A percentile compares a stretch with the other conserved stretches of the same genome.
Evolutionary conservation across 768 basidiomycete species (phyloP).

Genomic region (Gloeopeniophorella convolvens): DNA sequence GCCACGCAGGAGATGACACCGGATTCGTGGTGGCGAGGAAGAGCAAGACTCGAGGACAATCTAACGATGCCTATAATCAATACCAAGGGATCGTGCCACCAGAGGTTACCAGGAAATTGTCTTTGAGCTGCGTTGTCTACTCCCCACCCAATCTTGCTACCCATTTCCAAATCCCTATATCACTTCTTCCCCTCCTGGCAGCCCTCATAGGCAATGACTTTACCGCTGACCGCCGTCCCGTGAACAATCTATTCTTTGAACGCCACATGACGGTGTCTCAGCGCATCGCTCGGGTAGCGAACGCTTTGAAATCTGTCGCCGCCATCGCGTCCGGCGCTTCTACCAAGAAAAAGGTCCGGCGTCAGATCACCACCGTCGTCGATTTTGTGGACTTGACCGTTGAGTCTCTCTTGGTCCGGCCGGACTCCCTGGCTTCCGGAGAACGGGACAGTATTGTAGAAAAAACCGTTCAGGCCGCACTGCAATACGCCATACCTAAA

Average conservation of each 20-base stretch:
- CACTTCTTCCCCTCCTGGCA: slow-evolving; percentile 70
- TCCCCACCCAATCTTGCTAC: slow-evolving; percentile 54
- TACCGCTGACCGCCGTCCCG: slow-evolving; percentile 35
- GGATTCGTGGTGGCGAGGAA: slow-evolving; percentile 57
- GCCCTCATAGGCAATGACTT: slow-evolving; percentile 82
- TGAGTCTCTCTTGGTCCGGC: slow-evolving; percentile 48
- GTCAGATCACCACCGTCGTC: slow-evolving; percentile 63
- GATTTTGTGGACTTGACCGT: slow-evolving; percentile 70
- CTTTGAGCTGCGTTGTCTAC: slow-evolving; percentile 53
- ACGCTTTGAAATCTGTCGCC: slow-evolving; percentile 48
- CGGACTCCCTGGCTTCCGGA: slow-evolving; percentile 45
- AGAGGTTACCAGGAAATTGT: slow-evolving; percentile 30
- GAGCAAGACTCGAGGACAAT: slow-evolving; percentile 44
- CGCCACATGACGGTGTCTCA: slow-evolving; percentile 47
- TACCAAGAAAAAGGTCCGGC: slow-evolving; percentile 42
- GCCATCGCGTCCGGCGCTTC: slow-evolving; percentile 34
- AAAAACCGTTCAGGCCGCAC: slow-evolving; percentile 61
- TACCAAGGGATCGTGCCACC: slow-evolving; percentile 49
- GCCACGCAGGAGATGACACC: slow-evolving; percentile 35
- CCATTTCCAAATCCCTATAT: slow-evolving; percentile 59
- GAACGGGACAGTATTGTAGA: slow-evolving; percentile 63
- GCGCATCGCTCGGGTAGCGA: slow-evolving; percentile 61
- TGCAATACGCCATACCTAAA: slow-evolving; percentile 72
- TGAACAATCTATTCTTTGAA: slow-evolving; percentile 66
- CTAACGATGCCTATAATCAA: slow-evolving; percentile 10